Conservation (phyloP, 2,329 filamentous ascomycete species). For the Sclerotinia subarctica region DNA sequence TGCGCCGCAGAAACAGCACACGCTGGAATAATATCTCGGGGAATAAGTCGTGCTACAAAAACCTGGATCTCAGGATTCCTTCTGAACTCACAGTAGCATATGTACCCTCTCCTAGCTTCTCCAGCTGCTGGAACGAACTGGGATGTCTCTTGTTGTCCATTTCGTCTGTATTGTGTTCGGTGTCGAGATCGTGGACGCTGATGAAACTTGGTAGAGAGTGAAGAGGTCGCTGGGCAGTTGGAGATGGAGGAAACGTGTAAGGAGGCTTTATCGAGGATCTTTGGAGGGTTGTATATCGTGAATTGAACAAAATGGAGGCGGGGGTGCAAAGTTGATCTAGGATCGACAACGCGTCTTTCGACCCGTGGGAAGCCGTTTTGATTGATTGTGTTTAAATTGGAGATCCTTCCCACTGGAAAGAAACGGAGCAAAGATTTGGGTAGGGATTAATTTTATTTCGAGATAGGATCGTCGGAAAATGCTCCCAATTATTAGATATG, state of each 20-base stretch:
- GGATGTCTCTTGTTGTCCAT: slow-evolving; percentile 89
- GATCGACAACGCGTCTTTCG: slow-evolving; percentile 34
- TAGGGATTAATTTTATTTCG: slow-evolving; percentile 2
- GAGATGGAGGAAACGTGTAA: slow-evolving; percentile 37
- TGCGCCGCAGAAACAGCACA: not conserved
- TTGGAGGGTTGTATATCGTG: slow-evolving; percentile 38
- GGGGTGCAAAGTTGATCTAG: slow-evolving; percentile 41
- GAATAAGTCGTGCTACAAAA: not conserved
- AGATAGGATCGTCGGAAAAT: not conserved
- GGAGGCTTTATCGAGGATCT: slow-evolving; percentile 34
- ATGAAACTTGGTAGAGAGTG: slow-evolving; percentile 37
- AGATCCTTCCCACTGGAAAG: slow-evolving; percentile 9
- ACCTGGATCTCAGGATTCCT: not conserved
- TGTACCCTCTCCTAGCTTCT: slow-evolving; percentile 97
- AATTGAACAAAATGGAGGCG: slow-evolving; percentile 44
- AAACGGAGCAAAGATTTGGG: slow-evolving; percentile 4
- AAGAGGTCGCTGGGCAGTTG: slow-evolving; percentile 27
- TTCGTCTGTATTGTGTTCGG: slow-evolving; percentile 27
- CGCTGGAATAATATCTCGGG: not conserved
- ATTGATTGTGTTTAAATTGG: slow-evolving; percentile 10
- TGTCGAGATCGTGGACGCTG: slow-evolving; percentile 37
- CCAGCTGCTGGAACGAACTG: slow-evolving; percentile 92
- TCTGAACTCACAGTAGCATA: slow-evolving; percentile 77
- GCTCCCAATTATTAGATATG: slow-evolving; percentile 3
- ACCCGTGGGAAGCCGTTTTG: slow-evolving; percentile 38